phyloP scores from a whole-genome alignment of 192 early-diverging fungal species.

The Helicostylum pulchrum region DNA sequence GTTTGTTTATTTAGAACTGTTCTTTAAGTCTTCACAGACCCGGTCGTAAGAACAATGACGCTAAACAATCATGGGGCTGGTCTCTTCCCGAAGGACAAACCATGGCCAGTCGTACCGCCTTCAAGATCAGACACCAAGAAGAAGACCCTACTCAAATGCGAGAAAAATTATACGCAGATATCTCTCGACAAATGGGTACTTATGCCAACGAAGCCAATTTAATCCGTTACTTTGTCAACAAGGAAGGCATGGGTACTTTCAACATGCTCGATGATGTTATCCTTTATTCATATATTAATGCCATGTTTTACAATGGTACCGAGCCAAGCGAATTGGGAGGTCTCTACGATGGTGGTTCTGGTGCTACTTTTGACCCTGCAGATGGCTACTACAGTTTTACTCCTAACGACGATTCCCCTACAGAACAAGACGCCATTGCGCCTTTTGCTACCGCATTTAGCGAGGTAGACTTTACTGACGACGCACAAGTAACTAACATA shows the following conservation, averaged over 20 bases:
- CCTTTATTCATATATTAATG: constrained; percentile 39
- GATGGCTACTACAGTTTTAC: constrained; percentile 33
- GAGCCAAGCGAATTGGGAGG: constrained; percentile 32
- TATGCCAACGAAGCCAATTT: constrained; percentile 47
- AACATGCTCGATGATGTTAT: constrained; percentile 46
- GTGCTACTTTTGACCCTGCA: constrained; percentile 34
- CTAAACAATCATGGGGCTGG: constrained; percentile 50
- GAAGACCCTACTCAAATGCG: constrained; percentile 51
- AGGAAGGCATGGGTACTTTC: constrained; percentile 43
- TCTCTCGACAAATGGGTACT: constrained; percentile 37
- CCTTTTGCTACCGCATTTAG: constrained; percentile 28
- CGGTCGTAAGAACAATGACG: constrained; percentile 49
- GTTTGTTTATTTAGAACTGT: constrained; percentile 24
- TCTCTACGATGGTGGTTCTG: constrained; percentile 47
- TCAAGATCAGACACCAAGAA: constrained; percentile 49
- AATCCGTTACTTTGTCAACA: constrained; percentile 44
- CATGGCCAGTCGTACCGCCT: constrained; percentile 36
- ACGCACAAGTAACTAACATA: constrained; percentile 30
- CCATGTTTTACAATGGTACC: constrained; percentile 38
- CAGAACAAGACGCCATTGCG: constrained; percentile 19
- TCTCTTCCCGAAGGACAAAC: constrained; percentile 20
- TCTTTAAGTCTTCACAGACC: constrained; percentile 46
- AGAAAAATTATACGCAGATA: constrained; percentile 48
- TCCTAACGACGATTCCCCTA: constrained; percentile 31
- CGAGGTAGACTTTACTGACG: constrained; percentile 27